Percentiles rank a stretch among this genome's conserved stretches.
These are phyloP conservation scores for Salix caprea DNA, from an alignment of 345 rosid genomes.

Conservation along the genomic window DNA sequence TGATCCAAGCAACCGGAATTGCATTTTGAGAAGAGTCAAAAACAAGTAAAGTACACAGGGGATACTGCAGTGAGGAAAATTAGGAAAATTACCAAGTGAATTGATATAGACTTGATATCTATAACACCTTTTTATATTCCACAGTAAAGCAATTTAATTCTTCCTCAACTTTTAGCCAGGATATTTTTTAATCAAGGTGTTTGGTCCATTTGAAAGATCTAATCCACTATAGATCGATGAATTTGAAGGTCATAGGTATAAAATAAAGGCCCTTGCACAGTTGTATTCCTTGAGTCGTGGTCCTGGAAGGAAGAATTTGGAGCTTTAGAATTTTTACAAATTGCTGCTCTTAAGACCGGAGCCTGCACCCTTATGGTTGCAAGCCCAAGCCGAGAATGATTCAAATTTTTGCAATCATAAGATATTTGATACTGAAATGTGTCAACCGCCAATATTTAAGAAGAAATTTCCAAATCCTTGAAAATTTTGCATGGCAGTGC, in stretches of 20 bases:
- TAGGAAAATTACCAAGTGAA: slow-evolving; percentile 5
- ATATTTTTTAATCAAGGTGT: background rate
- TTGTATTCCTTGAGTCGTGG: background rate
- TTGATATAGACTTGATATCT: slow-evolving; percentile 7
- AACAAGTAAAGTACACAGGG: slow-evolving; percentile 42
- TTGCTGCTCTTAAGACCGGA: too few species aligned
- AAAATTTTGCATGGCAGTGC: background rate
- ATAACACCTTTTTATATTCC: background rate
- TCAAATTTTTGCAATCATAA: too few species aligned
- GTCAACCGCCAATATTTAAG: too few species aligned
- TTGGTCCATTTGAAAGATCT: slow-evolving; percentile 6
- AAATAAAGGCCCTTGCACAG: background rate
- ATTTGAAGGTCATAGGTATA: background rate
- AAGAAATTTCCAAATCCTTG: background rate
- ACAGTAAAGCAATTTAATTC: background rate
- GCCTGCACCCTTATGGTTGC: too few species aligned
- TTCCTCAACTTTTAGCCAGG: slow-evolving; percentile 1
- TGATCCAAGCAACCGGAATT: slow-evolving; percentile 55
- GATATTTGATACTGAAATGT: too few species aligned
- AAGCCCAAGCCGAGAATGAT: too few species aligned
- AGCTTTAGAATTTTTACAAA: too few species aligned
- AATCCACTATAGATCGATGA: background rate
- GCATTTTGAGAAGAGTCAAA: slow-evolving; percentile 48
- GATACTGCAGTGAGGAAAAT: slow-evolving; percentile 35
- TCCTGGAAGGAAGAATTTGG: too few species aligned